Base-by-base conservation (phyloP, 768 basidiomycete species). In the Lactifluus subvellereus region DNA sequence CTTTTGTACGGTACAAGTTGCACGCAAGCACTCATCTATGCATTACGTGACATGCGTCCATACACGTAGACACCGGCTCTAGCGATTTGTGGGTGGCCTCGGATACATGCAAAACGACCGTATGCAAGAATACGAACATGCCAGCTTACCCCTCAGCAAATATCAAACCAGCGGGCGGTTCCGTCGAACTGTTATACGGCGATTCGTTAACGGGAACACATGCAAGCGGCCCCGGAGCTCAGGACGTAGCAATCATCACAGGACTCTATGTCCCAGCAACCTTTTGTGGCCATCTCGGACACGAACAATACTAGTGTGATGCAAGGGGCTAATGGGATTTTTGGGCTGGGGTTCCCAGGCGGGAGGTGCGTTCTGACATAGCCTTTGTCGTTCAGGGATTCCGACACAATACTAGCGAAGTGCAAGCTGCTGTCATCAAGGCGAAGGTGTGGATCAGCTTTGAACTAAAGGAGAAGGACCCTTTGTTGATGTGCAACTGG, bases 341-440 rank as follows among this genome's bases (percentile, higher is more conserved):
- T 91, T 56, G 89, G 89, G 0, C 76, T 90, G 13, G 89, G 89
- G 0, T 91, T 91, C 63, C 87, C 89, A 6, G 71, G 63, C 20
- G 52, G 11, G 30, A 67, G 66, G 66, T 67, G n/a, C 43, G 66
- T 65, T 50, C 30, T 42, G 20, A 18, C 14, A 11, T 33, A 9
- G 20, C 27, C 2, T 27, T 33, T 40, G 9, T 42, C 6, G 27
- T 48, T 6, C 32, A 13, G 2, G 11, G 33, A 47, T 51, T 30
- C n/a, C 13, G 22, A 42, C 27, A 18, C 6, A n/a, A 16, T 27
- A 10, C 30, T 13, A 66, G 66, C 33, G 45, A 38, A 38, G 59
- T 67, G 3, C 66, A 67, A 59, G 33, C 50, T 40, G 32, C 59
- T 1, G 42, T 45, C 18, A 53, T 65, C 50, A 47, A 65, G 11